phyloP scores from a whole-genome alignment of 1,284 basidiomycete species.

The Pseudozyma sp. region DNA sequence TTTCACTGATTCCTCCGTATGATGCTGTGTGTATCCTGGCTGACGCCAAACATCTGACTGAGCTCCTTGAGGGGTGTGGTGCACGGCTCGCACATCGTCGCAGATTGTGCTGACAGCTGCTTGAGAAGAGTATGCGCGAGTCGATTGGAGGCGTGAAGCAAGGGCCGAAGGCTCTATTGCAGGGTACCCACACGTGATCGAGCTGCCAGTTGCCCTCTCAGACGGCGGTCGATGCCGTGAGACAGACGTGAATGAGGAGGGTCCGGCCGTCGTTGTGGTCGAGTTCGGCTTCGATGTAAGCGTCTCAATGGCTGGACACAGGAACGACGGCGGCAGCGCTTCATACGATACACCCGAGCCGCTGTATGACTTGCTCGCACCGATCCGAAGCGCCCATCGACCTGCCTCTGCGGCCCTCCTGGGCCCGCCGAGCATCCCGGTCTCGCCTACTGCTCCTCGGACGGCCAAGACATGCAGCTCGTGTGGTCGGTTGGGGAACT shows the following conservation, averaged over 20 bases:
- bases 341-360: conserved; percentile 1
- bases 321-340: conserved; percentile 15
- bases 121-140: conserved; percentile 6
- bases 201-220: neutral
- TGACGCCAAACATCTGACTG: too few relatives aligned
- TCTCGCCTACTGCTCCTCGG: conserved; percentile 22
- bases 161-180: neutral
- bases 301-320: conserved; percentile 27
- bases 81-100: too few relatives aligned
- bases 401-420: conserved; percentile 19
- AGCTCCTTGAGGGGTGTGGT: too few relatives aligned
- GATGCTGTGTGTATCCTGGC: too few relatives aligned
- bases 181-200: too few relatives aligned
- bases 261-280: neutral
- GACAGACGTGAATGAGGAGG: conserved; percentile 8
- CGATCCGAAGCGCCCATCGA: conserved; percentile 1
- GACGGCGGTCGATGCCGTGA: neutral
- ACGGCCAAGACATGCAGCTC: conserved; percentile 25
- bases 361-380: neutral
- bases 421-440: conserved; percentile 37
- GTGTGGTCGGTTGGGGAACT: too few relatives aligned
- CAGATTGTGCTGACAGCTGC: too few relatives aligned
- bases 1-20: too few relatives aligned
- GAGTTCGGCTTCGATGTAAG: neutral
- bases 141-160: neutral